Percentiles rank a stretch among this genome's conserved stretches.
Conservation (phyloP, 2,329 filamentous ascomycete species). For the Monascus ruber region DNA sequence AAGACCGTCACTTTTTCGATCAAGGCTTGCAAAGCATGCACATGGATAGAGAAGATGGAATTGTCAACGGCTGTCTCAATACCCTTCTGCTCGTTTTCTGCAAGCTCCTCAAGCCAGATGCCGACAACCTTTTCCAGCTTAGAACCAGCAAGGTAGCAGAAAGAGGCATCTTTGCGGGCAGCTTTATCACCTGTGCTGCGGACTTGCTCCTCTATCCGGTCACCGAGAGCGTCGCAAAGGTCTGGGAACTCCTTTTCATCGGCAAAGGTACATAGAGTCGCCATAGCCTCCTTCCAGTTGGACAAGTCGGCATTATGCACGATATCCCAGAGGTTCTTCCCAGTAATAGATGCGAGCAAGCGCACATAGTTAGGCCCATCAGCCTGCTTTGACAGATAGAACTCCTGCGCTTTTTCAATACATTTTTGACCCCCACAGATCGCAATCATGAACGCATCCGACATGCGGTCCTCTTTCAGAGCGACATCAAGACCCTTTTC, state of each 20-base stretch:
- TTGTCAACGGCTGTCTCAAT: conserved; percentile 59
- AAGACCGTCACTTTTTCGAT: conserved; percentile 98
- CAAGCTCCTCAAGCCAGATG: conserved; percentile 85
- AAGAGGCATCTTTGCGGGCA: conserved; percentile 74
- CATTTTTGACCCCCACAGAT: conserved; percentile 91
- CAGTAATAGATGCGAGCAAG: conserved; percentile 78
- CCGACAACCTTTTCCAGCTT: conserved; percentile 94
- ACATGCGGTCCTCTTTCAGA: conserved; percentile 76
- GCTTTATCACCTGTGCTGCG: conserved; percentile 43
- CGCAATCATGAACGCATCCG: conserved; percentile 95
- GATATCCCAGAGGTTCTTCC: conserved; percentile 96
- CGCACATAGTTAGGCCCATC: conserved; percentile 85
- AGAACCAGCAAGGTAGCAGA: conserved; percentile 91
- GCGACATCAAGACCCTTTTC: conserved; percentile 81
- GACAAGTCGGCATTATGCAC: conserved; percentile 89
- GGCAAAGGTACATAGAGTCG: conserved; percentile 88
- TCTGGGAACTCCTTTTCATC: conserved; percentile 85
- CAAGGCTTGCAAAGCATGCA: conserved; percentile 76
- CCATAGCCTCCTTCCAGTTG: conserved; percentile 97
- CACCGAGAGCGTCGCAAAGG: conserved; percentile 87
- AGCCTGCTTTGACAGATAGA: conserved; percentile 75
- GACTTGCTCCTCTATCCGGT: conserved; percentile 66
- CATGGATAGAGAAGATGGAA: conserved; percentile 84
- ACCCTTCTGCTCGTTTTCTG: conserved; percentile 67
- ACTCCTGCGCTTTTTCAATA: conserved; percentile 83